These are phyloP conservation scores for Diplocarpon rosae DNA, from an alignment of 2,329 filamentous ascomycete species.

Conservation along the genomic window DNA sequence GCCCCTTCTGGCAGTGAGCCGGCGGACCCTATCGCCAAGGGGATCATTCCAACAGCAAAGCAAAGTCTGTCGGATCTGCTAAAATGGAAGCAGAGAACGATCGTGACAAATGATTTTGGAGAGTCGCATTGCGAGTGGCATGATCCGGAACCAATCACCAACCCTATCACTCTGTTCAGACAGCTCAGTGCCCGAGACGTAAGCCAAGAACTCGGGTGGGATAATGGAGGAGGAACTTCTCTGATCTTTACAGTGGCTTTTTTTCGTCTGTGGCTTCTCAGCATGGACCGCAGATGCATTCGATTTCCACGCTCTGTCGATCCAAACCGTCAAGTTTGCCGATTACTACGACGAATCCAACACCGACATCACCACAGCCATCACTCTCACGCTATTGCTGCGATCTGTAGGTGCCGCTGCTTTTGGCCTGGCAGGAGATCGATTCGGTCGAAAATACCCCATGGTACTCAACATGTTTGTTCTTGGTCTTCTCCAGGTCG, in stretches of 20 bases:
- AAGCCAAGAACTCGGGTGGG: neutral
- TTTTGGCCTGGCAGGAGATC: constrained; percentile 68
- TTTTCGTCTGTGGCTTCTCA: constrained; percentile 39
- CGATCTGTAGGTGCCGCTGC: constrained; percentile 62
- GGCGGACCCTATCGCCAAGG: constrained; percentile 57
- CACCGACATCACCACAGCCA: constrained; percentile 33
- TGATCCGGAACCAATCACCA: constrained; percentile 50
- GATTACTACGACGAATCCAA: constrained; percentile 49
- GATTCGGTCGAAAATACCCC: constrained; percentile 71
- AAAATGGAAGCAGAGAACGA: constrained; percentile 63
- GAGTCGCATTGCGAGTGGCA: constrained; percentile 60
- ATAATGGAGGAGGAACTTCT: neutral
- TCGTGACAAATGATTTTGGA: constrained; percentile 52
- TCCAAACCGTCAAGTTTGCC: constrained; percentile 62
- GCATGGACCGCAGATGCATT: constrained; percentile 41
- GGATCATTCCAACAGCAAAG: constrained; percentile 51
- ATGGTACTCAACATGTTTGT: constrained; percentile 74
- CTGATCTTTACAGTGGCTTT: constrained; percentile 43
- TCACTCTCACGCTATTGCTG: constrained; percentile 45
- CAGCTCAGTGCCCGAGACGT: constrained; percentile 47
- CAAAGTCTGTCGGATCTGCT: constrained; percentile 56
- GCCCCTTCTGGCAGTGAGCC: constrained; percentile 24
- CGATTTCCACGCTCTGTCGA: constrained; percentile 70
- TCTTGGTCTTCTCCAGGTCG: constrained; percentile 56
- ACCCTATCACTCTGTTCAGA: constrained; percentile 57